phyloP scores from a whole-genome alignment of 441 rosid species.

The Geranium incanum region DNA sequence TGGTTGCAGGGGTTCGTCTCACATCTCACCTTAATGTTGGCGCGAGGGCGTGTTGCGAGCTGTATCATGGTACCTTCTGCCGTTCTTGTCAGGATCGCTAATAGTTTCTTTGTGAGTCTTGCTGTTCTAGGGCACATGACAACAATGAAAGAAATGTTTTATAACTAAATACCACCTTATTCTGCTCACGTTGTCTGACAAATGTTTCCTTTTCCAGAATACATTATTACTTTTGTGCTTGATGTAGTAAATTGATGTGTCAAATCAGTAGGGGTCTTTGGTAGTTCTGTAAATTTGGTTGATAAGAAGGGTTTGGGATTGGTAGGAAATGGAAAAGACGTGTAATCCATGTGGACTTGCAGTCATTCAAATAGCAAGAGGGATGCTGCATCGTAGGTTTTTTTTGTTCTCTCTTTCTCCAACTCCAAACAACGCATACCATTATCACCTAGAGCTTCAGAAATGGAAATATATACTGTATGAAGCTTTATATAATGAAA shows the following conservation, averaged over 20 bases:
- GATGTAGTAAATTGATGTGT: not conserved
- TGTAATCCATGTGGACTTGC: too few species aligned
- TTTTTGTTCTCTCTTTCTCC: too few species aligned
- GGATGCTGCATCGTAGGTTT: too few species aligned
- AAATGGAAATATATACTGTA: not conserved
- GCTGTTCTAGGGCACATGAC: conserved; percentile 38
- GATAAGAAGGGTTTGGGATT: too few species aligned
- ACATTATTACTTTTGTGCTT: too few species aligned
- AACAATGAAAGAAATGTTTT: not conserved
- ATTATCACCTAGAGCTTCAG: not conserved
- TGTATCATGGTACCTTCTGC: conserved; percentile 91
- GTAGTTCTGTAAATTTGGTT: too few species aligned
- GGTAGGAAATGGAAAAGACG: too few species aligned
- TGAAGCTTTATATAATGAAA: not conserved
- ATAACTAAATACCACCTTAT: not conserved
- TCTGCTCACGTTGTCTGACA: not conserved
- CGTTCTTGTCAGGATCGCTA: conserved; percentile 97
- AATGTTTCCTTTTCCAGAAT: not conserved
- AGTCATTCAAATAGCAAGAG: too few species aligned
- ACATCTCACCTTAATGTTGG: conserved; percentile 62
- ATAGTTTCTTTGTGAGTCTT: conserved; percentile 80
- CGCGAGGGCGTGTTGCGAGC: conserved; percentile 74
- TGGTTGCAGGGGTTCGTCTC: conserved; percentile 37
- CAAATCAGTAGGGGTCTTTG: not conserved
- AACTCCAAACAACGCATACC: too few species aligned